Conservation (phyloP, 305 asterid species). For the Fraxinus dipetala region DNA sequence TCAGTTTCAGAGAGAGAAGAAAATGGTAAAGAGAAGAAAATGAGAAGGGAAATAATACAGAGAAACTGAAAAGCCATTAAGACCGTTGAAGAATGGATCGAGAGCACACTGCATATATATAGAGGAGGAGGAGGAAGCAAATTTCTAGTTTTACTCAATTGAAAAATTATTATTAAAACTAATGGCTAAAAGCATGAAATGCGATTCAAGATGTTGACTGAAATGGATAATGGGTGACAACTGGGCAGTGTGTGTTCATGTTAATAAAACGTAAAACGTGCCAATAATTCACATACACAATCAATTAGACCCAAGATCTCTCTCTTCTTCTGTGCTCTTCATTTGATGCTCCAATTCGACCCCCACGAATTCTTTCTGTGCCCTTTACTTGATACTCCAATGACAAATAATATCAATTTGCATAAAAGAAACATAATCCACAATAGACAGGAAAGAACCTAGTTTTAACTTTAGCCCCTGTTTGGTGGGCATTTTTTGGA, state of each 20-base stretch:
- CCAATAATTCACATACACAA: too few relatives aligned
- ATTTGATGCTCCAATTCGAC: too few relatives aligned
- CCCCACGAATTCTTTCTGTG: too few relatives aligned
- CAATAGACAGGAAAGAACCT: background rate
- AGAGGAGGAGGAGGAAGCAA: background rate
- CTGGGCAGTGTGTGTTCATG: background rate
- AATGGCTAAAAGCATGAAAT: background rate
- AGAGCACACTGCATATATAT: background rate
- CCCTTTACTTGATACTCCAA: background rate
- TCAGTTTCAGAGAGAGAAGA: background rate
- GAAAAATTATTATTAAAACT: background rate
- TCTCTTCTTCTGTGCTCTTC: too few relatives aligned
- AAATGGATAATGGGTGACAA: background rate
- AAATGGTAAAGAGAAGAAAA: background rate
- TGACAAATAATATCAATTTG: background rate
- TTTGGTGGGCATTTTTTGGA: too few relatives aligned
- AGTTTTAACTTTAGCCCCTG: background rate
- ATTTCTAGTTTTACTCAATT: background rate
- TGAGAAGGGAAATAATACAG: background rate
- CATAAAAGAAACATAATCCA: background rate
- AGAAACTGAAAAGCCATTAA: background rate
- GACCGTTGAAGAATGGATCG: background rate
- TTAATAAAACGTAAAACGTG: too few relatives aligned
- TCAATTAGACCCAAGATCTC: too few relatives aligned
- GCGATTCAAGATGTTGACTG: background rate